Evolutionary conservation across 2,329 filamentous ascomycete species (phyloP), one percentile per base, ranked within the genome.

Genomic region (Stylonectria norvegica): DNA sequence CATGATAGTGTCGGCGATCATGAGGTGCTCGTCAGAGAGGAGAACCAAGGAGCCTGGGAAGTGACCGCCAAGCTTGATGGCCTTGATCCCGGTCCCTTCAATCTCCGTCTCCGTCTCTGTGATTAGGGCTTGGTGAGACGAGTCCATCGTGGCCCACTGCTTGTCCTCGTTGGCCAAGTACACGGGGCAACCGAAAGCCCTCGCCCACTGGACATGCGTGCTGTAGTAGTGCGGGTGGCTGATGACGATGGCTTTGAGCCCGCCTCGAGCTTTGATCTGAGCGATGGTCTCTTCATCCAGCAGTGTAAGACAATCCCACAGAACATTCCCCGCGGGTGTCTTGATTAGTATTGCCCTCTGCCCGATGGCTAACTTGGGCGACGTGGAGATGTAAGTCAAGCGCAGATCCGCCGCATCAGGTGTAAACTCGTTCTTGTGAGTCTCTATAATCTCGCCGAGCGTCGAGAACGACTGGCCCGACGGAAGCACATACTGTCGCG

Each of bases 191-290:
- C 65, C 51, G 51, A 93, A 91, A 0, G 73, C 71, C 31, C 68
- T 59, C 0, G 84, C 82, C 87, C 88, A 94, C 50, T 84, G 78
- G 1, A 86, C 62, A 60, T 89, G 83, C 4, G 86, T 85, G 11
- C 81, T 81, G 65, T 87, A 93, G 65, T 86, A 94, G 60, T 94
- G 88, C 37, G 88, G 88, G 63, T 94, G 86, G 9, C 76, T 82
- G 47, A 90, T 87, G 50, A 81, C 80, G 32, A 93, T 89, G 0
- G 83, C 86, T 22, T 69, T 68, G 10, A 94, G 57, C 0, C 85
- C 85, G 30, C 86, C 86, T 5, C 81, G 68, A 0, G 57, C 59
- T 5, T 75, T 70, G 52, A 91, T 78, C 40, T 63, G 60, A 1
- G 65, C 57, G 0, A 86, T 63, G 0, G 86, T 90, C 4, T 72